Percentiles rank a stretch among this genome's conserved stretches.
phyloP scores from a whole-genome alignment of 2,329 filamentous ascomycete genomes.

The Trichoderma breve region DNA sequence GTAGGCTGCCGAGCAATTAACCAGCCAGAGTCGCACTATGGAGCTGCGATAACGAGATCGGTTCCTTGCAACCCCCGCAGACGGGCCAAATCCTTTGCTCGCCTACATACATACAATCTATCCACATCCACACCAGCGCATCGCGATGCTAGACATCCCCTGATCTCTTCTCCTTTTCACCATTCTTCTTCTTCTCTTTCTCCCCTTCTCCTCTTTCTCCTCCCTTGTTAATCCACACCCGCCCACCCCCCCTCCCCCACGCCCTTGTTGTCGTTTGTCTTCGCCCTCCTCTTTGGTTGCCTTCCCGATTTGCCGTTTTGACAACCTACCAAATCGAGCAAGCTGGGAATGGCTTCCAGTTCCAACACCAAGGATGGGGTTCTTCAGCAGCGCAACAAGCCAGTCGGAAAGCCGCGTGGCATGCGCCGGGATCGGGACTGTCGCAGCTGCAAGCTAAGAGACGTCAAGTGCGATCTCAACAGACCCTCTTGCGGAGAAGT shows the following conservation, averaged over 20 bases:
- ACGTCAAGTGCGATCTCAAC: conserved; percentile 32
- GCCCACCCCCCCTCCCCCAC: neutral
- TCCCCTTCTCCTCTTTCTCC: neutral
- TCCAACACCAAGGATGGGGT: conserved; percentile 10
- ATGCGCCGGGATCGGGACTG: conserved; percentile 33
- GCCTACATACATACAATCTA: conserved; percentile 6
- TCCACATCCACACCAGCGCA: neutral
- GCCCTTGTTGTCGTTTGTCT: neutral
- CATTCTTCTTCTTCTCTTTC: neutral
- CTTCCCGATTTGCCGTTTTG: conserved; percentile 1
- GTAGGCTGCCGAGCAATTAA: neutral
- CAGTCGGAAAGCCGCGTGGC: conserved; percentile 30
- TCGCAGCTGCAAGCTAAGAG: conserved; percentile 27
- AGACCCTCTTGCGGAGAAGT: conserved; percentile 27
- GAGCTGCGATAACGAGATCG: conserved; percentile 17
- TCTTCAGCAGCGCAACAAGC: conserved; percentile 17
- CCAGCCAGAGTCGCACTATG: conserved; percentile 6
- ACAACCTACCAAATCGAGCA: conserved; percentile 8
- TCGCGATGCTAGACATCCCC: neutral
- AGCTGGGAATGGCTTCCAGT: conserved; percentile 16
- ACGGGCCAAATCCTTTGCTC: conserved; percentile 1
- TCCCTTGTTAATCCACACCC: neutral
- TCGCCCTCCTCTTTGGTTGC: neutral
- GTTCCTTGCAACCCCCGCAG: conserved; percentile 10
- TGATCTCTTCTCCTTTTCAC: neutral